Percentiles rank a stretch among this genome's conserved stretches.
Evolutionary conservation across 164 flowering plant species (phyloP).

Genomic region (Magnolia sinica): DNA sequence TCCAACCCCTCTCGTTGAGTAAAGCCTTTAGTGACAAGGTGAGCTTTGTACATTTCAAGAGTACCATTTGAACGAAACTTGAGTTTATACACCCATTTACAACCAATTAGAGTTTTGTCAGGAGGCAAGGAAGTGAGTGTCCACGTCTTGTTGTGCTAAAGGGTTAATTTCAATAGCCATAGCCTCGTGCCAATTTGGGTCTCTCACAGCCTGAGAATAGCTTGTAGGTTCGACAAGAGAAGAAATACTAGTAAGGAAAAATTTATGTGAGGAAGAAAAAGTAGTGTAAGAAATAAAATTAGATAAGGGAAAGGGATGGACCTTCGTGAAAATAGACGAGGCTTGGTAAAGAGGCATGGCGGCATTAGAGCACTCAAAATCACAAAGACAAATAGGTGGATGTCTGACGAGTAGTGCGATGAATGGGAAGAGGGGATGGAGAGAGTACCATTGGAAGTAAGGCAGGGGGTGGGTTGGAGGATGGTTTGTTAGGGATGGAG

Average conservation of each 20-base stretch:
- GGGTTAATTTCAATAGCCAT: background rate
- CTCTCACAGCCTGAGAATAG: background rate
- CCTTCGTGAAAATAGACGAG: background rate
- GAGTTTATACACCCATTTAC: background rate
- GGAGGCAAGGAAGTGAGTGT: background rate
- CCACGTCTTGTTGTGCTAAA: background rate
- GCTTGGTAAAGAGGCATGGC: too few relatives aligned
- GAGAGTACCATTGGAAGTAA: background rate
- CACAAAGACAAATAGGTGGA: background rate
- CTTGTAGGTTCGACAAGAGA: background rate
- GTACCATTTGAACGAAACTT: background rate
- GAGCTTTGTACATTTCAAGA: background rate
- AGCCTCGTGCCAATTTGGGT: background rate
- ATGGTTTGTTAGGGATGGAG: background rate
- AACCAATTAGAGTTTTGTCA: background rate
- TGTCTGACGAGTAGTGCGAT: background rate
- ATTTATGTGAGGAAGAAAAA: background rate
- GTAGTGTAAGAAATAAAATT: background rate
- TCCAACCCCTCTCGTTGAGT: too few relatives aligned
- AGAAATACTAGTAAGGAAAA: background rate
- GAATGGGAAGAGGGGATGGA: background rate
- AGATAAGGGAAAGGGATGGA: background rate
- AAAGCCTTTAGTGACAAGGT: background rate
- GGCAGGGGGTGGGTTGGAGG: background rate
- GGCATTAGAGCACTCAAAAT: background rate